phyloP scores from a whole-genome alignment of 345 rosid species.

The Garcia nutans region DNA sequence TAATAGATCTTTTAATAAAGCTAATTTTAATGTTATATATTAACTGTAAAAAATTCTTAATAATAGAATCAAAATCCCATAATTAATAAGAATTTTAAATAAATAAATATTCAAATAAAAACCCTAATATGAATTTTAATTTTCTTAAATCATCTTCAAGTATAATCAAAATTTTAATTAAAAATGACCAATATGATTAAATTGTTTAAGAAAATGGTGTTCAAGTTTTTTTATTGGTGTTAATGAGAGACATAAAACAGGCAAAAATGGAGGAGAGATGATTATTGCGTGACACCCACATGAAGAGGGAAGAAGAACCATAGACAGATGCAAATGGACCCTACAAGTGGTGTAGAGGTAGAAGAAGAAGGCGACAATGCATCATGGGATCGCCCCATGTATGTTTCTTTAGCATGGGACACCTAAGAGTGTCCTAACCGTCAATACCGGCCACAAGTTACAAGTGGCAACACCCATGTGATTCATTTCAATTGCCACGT shows the following conservation, averaged over 20 bases:
- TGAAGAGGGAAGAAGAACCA: not conserved
- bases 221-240: no score
- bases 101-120: no score
- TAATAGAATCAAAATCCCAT: no score
- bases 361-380: constrained; percentile 33
- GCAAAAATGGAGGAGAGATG: not conserved
- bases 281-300: constrained; percentile 4
- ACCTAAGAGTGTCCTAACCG: constrained; percentile 34
- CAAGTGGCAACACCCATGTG: constrained; percentile 41
- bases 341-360: not conserved
- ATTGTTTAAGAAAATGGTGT: no score
- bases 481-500: constrained; percentile 19
- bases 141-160: no score
- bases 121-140: no score
- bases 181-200: no score
- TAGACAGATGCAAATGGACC: constrained; percentile 8
- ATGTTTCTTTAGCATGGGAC: constrained; percentile 31
- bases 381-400: constrained; percentile 25
- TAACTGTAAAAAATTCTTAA: no score
- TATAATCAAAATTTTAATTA: no score
- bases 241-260: not conserved
- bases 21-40: no score
- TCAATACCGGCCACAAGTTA: constrained; percentile 32
- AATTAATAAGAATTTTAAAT: no score
- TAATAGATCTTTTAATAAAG: no score